Percentiles rank a stretch among this genome's conserved stretches.
phyloP scores from a whole-genome alignment of 352 stramenopile genomes.

The Phytophthora gonapodyides region DNA sequence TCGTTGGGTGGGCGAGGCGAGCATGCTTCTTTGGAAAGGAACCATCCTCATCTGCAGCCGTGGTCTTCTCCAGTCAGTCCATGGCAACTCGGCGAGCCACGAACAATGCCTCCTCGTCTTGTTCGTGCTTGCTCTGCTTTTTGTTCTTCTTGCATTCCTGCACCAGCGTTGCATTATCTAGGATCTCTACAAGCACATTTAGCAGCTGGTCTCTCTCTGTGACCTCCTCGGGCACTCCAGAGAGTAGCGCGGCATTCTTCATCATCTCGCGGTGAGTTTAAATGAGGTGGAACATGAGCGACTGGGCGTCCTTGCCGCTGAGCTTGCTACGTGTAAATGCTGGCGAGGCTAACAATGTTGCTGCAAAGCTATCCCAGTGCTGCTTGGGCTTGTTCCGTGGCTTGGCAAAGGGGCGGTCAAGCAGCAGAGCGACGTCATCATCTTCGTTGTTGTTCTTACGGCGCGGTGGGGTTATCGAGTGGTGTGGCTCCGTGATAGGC shows the following conservation, averaged over 20 bases:
- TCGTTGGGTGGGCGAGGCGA: background rate
- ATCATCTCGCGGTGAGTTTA: background rate
- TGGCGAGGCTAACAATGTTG: background rate
- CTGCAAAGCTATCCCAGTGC: background rate
- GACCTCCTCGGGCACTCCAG: background rate
- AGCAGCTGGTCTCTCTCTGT: constrained; percentile 1
- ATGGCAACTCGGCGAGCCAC: background rate
- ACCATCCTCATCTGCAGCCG: background rate
- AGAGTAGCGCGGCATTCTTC: background rate
- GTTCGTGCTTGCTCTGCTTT: constrained; percentile 1
- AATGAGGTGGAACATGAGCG: background rate
- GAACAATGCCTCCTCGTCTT: background rate
- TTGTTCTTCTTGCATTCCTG: background rate
- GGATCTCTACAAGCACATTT: constrained; percentile 1
- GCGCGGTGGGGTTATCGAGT: background rate
- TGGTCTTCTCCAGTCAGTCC: background rate
- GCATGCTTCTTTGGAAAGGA: no score
- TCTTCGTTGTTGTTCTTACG: background rate
- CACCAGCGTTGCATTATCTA: background rate
- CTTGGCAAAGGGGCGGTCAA: constrained; percentile 7
- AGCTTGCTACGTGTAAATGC: background rate
- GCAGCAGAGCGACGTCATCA: constrained; percentile 1
- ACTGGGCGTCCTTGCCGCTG: background rate
- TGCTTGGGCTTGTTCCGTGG: background rate
- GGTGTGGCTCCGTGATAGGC: no score